Percentiles rank a stretch among this genome's conserved stretches.
These are phyloP conservation scores for Podaxis pistillaris DNA, from an alignment of 768 basidiomycete species.

Conservation along the genomic window DNA sequence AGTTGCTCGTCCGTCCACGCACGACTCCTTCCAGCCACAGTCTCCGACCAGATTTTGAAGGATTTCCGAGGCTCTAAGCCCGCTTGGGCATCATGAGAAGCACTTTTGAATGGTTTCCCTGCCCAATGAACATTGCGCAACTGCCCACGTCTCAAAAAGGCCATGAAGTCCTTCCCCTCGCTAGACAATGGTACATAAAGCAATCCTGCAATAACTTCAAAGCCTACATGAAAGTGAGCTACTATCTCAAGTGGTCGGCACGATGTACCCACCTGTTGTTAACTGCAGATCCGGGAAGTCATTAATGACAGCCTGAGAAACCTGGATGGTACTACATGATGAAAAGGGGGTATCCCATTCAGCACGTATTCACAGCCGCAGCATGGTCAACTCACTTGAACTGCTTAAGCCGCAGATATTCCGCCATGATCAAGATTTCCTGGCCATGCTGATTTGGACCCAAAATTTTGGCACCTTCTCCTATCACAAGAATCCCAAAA, in stretches of 20 bases:
- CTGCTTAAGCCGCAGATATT: constrained; percentile 74
- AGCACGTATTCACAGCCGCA: not conserved
- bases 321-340: constrained; percentile 58
- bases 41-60: constrained; percentile 80
- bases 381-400: constrained; percentile 48
- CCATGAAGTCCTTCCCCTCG: constrained; percentile 77
- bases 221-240: constrained; percentile 26
- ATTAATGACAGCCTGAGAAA: constrained; percentile 60
- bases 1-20: constrained; percentile 82
- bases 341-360: not conserved
- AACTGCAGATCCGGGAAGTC: constrained; percentile 75
- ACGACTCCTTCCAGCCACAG: constrained; percentile 62
- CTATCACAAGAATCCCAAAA: constrained; percentile 67
- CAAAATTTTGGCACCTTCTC: constrained; percentile 70
- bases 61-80: constrained; percentile 72
- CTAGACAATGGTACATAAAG: constrained; percentile 74
- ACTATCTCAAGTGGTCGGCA: not conserved
- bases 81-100: constrained; percentile 19
- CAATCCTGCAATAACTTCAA: constrained; percentile 69
- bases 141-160: constrained; percentile 77
- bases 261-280: constrained; percentile 37
- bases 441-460: constrained; percentile 72
- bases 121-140: constrained; percentile 74
- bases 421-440: constrained; percentile 75
- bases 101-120: constrained; percentile 61